Evolutionary conservation across 2,329 filamentous ascomycete species (phyloP).

Genomic region (Fusarium sp.): DNA sequence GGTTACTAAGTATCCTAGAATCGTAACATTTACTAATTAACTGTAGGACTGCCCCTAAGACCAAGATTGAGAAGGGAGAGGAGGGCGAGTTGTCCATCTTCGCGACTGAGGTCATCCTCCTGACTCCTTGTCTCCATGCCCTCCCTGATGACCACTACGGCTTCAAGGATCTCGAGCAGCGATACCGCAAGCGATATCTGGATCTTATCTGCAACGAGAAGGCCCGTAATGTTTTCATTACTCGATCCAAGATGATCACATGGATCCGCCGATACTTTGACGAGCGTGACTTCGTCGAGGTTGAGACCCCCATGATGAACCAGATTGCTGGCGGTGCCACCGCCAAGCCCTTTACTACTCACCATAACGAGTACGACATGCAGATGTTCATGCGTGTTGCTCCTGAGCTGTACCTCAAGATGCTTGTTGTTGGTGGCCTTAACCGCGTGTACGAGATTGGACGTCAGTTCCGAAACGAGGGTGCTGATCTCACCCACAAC

Average conservation of each 20-base stretch:
- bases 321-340: slow-evolving; percentile 94
- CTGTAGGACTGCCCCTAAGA: slow-evolving; percentile 83
- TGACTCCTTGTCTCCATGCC: slow-evolving; percentile 85
- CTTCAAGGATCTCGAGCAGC: slow-evolving; percentile 93
- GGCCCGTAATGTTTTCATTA: slow-evolving; percentile 83
- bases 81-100: slow-evolving; percentile 91
- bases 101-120: slow-evolving; percentile 82
- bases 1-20: slow-evolving; percentile 2
- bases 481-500: slow-evolving; percentile 80
- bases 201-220: slow-evolving; percentile 97
- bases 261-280: slow-evolving; percentile 93
- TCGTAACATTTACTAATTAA: slow-evolving; percentile 28
- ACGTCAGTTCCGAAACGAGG: slow-evolving; percentile 94
- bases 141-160: slow-evolving; percentile 87
- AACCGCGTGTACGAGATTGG: slow-evolving; percentile 96
- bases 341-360: slow-evolving; percentile 89
- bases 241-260: slow-evolving; percentile 84
- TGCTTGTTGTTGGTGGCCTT: slow-evolving; percentile 90
- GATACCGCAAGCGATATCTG: slow-evolving; percentile 91
- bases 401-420: slow-evolving; percentile 96
- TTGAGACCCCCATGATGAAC: slow-evolving; percentile 98
- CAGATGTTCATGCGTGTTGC: slow-evolving; percentile 95
- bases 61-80: slow-evolving; percentile 77
- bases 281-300: slow-evolving; percentile 86
- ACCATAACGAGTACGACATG: slow-evolving; percentile 96